Evolutionary conservation across 345 rosid species (phyloP), one percentile per base, ranked within the genome.

Genomic region (Mangifera indica): DNA sequence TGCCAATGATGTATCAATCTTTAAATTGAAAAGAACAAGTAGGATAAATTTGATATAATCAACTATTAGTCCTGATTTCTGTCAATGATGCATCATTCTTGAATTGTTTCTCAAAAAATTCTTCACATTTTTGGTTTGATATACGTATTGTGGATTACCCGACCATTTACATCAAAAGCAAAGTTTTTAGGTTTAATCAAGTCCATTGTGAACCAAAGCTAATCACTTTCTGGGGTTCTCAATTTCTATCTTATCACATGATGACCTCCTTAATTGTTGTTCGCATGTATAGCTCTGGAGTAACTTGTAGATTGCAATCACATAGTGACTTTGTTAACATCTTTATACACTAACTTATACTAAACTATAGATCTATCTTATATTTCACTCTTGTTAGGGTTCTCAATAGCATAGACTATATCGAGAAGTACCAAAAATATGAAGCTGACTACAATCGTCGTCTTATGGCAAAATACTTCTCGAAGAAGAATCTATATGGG

Each of bases 401-500:
- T 78, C 83, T 80, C 10, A 84, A 84, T 60, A 72, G 76, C 26
- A 69, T 64, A 1, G 87, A 84, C 70, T 80, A 81, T 73, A 61
- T 74, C 34, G 90, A 86, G 57, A 93, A 87, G 82, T 87, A 60
- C 72, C 70, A 70, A 81, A 85, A 72, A 34, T 90, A 86, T 51
- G 93, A 89, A 82, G 82, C 81, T 63, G 89, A 87, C 72, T 87
- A 84, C 72, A 84, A 83, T 57, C 80, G 54, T 24, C 74, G 82
- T 13, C 60, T 91, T 66, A 60, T 88, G 83, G 82, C 87, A 8
- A 90, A 87, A 60, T 87, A 93, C 79, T 87, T 90, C 87, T 85
- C 93, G 5, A 82, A 83, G 72, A 87, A 84, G 72, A 67, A 79
- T 59, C 45, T 83, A 60, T 82, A 81, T 46, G 96, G 90, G 87